Base-by-base conservation (phyloP, 1,284 basidiomycete species). In the Mixia osmundae region DNA sequence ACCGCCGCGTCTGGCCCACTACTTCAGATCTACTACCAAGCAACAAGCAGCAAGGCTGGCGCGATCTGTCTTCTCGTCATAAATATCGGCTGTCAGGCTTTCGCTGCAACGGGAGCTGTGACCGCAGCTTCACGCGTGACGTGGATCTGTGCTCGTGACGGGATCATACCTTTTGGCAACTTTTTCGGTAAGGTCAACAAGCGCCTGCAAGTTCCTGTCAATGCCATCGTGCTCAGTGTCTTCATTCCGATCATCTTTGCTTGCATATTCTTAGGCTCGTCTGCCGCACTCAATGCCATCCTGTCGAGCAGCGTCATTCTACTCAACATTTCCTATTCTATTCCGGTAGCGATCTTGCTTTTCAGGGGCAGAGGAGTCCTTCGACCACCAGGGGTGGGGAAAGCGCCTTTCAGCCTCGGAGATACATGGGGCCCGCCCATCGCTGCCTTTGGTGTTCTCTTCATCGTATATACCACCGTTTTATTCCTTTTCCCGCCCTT, bases 81-180 rank as follows among this genome's bases (percentile, higher is more conserved):
- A n/a, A n/a, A n/a, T n/a, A n/a, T n/a, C n/a, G n/a, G n/a, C n/a
- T n/a, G n/a, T n/a, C n/a, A n/a, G n/a, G n/a, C n/a, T n/a, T 36
- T 35, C 14, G 43, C 46, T 10, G 42, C 35, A 10, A 47, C 48
- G 37, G 53, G 68, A 15, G 66, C 71, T 43, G 63, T 68, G 39
- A 71, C 69, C 33, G 69, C 68, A 2, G 65, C 68, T 9, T 72
- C 70, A 1, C 64, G 74, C 14, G 69, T 72, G 49, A 68, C 67
- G 2, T 71, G 69, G 59, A 67, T 68, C 25, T 75, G 77, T 44
- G 72, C 73, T 0, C 61, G 72, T 1, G 75, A 77, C 54, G 58
- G 61, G 36, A 61, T 76, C 2, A 33, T 48, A 15, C 71, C 71
- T 2, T 65, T 71, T n/a, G n/a, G n/a, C n/a, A n/a, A n/a, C n/a